phyloP scores from a whole-genome alignment of 805 yeast genomes.

The Candida maltosa region DNA sequence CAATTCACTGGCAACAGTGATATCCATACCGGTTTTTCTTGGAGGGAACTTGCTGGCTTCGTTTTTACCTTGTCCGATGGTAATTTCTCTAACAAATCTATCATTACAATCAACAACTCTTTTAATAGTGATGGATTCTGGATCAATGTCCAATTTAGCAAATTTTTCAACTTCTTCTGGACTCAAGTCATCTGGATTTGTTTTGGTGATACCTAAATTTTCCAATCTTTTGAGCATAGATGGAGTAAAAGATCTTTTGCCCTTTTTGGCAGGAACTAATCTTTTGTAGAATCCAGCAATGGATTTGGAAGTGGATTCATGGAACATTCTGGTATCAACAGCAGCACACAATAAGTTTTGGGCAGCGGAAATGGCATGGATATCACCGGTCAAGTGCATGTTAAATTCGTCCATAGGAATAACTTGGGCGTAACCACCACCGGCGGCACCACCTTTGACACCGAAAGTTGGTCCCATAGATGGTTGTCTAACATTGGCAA shows the following conservation, averaged over 20 bases:
- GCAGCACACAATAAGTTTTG: conserved; percentile 95
- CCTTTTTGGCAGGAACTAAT: conserved; percentile 82
- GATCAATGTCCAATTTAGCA: conserved; percentile 85
- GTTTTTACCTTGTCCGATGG: conserved; percentile 88
- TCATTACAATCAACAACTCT: conserved; percentile 95
- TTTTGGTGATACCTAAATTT: conserved; percentile 77
- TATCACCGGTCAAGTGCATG: conserved; percentile 96
- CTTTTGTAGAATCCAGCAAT: conserved; percentile 79
- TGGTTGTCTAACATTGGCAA: conserved; percentile 96
- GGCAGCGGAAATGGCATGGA: conserved; percentile 93
- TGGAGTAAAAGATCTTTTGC: conserved; percentile 71
- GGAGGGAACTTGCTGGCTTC: conserved; percentile 74
- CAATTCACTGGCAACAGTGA: conserved; percentile 92
- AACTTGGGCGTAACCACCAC: conserved; percentile 97
- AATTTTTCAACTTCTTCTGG: conserved; percentile 70
- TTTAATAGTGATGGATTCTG: conserved; percentile 83
- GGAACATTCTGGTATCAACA: conserved; percentile 94
- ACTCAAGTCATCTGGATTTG: conserved; percentile 77
- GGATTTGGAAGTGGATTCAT: conserved; percentile 78
- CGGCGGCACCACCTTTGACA: conserved; percentile 99
- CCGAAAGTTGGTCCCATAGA: conserved; percentile 99
- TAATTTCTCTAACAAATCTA: conserved; percentile 82
- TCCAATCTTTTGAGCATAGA: conserved; percentile 74
- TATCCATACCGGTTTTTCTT: conserved; percentile 89
- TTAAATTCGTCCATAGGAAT: conserved; percentile 99